Conservation (phyloP, 1,139 yeast species). For the Blastobotrys persicus region DNA sequence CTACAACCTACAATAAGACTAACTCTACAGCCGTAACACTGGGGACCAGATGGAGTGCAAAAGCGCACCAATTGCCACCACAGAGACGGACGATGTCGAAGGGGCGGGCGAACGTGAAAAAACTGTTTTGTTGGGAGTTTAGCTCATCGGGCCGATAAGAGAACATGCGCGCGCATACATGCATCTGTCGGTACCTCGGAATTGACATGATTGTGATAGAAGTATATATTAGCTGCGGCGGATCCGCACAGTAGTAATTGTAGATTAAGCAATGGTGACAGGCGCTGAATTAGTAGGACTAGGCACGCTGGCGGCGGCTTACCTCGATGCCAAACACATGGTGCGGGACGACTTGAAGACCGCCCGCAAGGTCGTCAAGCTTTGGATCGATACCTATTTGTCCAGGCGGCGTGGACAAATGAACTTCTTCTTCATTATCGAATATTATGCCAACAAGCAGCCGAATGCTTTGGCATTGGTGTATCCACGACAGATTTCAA, state of each 20-base stretch:
- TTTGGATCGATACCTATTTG: conserved; percentile 10
- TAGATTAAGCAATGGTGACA: background rate
- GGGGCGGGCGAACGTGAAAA: background rate
- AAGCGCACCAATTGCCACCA: too few relatives aligned
- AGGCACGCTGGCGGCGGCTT: conserved; percentile 32
- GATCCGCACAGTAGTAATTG: background rate
- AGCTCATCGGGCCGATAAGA: background rate
- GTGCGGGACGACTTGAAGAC: conserved; percentile 30
- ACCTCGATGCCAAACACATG: conserved; percentile 34
- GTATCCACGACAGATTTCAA: conserved; percentile 55
- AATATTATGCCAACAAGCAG: conserved; percentile 46
- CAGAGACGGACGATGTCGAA: background rate
- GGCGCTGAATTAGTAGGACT: conserved; percentile 26
- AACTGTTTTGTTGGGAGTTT: background rate
- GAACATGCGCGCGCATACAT: background rate
- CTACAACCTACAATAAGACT: too few relatives aligned
- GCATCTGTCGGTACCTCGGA: background rate
- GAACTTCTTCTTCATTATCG: conserved; percentile 68
- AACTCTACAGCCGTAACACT: too few relatives aligned
- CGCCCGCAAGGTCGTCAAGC: conserved; percentile 9
- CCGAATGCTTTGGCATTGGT: conserved; percentile 58
- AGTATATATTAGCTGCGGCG: background rate
- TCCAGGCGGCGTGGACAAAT: conserved; percentile 45
- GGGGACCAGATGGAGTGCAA: too few relatives aligned
- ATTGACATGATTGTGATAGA: background rate